Evolutionary conservation across 2,329 filamentous ascomycete genomes (phyloP), one percentile per base, ranked within the genome.

Genomic region (Ploettnerulaceae sp.): DNA sequence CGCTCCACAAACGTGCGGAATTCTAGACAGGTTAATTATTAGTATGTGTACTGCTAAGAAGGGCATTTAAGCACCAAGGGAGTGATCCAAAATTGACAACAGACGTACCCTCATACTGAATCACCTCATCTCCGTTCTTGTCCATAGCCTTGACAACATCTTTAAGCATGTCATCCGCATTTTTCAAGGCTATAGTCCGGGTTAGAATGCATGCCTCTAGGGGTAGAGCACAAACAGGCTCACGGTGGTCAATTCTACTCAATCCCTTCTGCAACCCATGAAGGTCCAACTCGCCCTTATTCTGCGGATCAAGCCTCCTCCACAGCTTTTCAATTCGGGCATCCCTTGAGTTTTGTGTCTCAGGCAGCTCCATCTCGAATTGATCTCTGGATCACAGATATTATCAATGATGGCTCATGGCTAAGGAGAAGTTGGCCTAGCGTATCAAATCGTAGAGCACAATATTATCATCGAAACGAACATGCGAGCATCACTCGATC

Each of bases 231-330:
- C 32, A 29, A 45, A 44, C 43, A 48, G 53, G 65, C 82, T 70
- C 70, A 95, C 89, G 93, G 66, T 98, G 93, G 66, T 97, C 90
- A 61, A 97, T 89, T 67, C 82, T 86, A 65, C 75, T 81, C 63
- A 98, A 70, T 3, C 91, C 93, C 69, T 82, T 87, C 69, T 90
- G 85, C 58, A 98, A 71, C 24, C 82, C 89, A 65, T 84, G 82
- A 55, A 94, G 73, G 68, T 97, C 90, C 59, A 98, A 75, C 65
- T 88, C 82, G 49, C 88, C 88, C 59, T 84, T 82, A 49, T 76
- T 75, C 55, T 81, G 78, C 56, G 84, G 83, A 67, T 95, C 89
- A 57, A 98, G 77, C 61, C 79, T 82, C 64, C 72, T 73, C 90
- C 91, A 97, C 62, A 97, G 79, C 66, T 82, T 76, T 69, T 89